Evolutionary conservation across 495 filamentous ascomycete species (phyloP), one percentile per base, ranked within the genome.

Genomic region (Hypoxylon perforatum): DNA sequence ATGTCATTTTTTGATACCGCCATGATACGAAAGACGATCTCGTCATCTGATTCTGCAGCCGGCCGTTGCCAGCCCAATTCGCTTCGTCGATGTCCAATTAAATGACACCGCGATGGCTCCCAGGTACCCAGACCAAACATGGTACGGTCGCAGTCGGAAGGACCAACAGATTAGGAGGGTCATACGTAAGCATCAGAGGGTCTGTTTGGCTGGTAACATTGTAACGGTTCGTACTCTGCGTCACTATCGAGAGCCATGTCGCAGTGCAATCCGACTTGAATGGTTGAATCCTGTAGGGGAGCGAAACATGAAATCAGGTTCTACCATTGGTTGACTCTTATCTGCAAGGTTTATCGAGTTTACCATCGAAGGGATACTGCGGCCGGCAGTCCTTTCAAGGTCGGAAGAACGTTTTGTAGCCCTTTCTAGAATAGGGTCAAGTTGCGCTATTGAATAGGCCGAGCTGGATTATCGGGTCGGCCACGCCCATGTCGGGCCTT

Each of bases 31-130:
- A 39, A 47, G 45, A 18, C 25, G 45, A 39, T 15, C 38, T 41
- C 57, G 35, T 65, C 57, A 69, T 54, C 57, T 61, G 42, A 69
- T 54, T 38, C 61, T 65, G 66, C 57, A 59, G 50, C 51, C 41
- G 18, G 57, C 66, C 66, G 61, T 57, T 54, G 39, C 56, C 33
- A 49, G 23, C 45, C 22, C 51, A 57, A 35, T 30, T 65, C 45
- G 56, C 39, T 58, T 46, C 46, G 57, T 65, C 50, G 52, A 44
- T 46, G 48, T 63, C 66, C 61, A 69, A 69, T 69, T 28, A 61
- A 42, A 69, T 52, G 45, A 38, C 39, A 18, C 23, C 51, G 39
- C 52, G 49, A 57, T 22, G 11, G 17, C 12, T 35, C 28, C 44
- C 59, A 46, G 18, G 54, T 51, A 61, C 30, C 30, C 30, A 33